Base-by-base conservation (phyloP, 768 basidiomycete genomes). In the Leccinellum rugosiceps region DNA sequence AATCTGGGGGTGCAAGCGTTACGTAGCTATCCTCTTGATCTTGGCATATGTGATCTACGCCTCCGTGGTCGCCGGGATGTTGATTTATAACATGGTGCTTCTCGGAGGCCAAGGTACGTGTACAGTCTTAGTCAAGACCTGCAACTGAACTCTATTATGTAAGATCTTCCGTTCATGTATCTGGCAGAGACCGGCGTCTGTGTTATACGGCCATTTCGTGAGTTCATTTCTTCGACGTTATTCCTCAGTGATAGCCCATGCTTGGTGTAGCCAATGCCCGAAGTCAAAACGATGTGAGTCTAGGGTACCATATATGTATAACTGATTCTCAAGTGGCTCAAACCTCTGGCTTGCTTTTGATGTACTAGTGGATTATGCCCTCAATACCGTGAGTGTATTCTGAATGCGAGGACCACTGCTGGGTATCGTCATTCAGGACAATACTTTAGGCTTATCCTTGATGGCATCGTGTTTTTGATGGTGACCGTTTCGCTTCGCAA, bases 1-100 rank as follows among this genome's bases (percentile, higher is more conserved):
- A 6, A 55, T 63, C 15, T 65, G 58, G 64, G 57, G 60, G 5
- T 57, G 57, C 23, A 21, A 23, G n/a, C 21, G 28, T 23, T 6
- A 9, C 9, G 13, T 51, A 4, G 48, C 53, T 7, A 15, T 44
- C 4, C 2, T 19, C 0, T 4, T 65, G 11, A 43, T 58, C 8
- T 1, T 25, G 3, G 3, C 41, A 5, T 65, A 65, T 3, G 10
- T 19, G 4, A 0, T 43, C 13, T 65, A 63, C 15, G 0, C 56
- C n/a, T 13, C n/a, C 9, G n/a, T 47, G 19, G 8, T 4, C 31
- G 2, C 21, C 1, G 32, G 30, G n/a, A 19, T 35, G 46, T 11
- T 43, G 19, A 4, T 43, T 11, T 19, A 43, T 19, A 3, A 5
- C 5, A 3, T 63, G n/a, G 9, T 9, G 10, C 1, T 13, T 17